phyloP scores from a whole-genome alignment of 192 early-diverging fungal genomes.

The Entomortierella beljakovae region DNA sequence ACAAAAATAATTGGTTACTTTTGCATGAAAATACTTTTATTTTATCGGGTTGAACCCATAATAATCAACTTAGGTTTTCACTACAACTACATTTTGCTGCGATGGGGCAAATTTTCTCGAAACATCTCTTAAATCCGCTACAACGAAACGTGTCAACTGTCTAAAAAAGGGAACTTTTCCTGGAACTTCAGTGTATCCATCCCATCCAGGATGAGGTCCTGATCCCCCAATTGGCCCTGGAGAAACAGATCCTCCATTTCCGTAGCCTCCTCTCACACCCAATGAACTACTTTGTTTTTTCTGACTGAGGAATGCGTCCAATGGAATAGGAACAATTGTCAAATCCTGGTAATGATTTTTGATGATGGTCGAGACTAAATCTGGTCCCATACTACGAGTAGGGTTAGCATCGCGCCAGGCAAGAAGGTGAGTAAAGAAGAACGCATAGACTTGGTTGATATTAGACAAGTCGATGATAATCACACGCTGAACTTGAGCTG shows the following conservation, averaged over 20 bases:
- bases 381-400: slow-evolving; percentile 43
- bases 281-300: not conserved
- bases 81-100: no score
- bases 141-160: slow-evolving; percentile 43
- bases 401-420: slow-evolving; percentile 46
- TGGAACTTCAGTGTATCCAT: slow-evolving; percentile 44
- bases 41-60: not conserved
- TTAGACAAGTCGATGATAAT: slow-evolving; percentile 40
- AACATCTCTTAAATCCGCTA: slow-evolving; percentile 23
- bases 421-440: slow-evolving; percentile 44
- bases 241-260: not conserved
- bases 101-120: slow-evolving; percentile 11
- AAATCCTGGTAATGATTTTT: slow-evolving; percentile 47
- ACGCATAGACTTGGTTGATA: slow-evolving; percentile 45
- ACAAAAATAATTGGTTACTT: not conserved
- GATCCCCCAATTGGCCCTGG: not conserved
- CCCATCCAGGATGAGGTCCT: slow-evolving; percentile 49
- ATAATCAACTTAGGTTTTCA: not conserved
- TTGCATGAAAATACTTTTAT: no score
- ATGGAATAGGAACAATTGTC: slow-evolving; percentile 24
- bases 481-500: slow-evolving; percentile 5
- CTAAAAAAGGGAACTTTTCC: slow-evolving; percentile 39
- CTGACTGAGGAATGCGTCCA: slow-evolving; percentile 21
- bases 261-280: not conserved
- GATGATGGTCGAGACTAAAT: slow-evolving; percentile 43